Base-by-base conservation (phyloP, 768 basidiomycete genomes). In the Fomitopsis serialis region DNA sequence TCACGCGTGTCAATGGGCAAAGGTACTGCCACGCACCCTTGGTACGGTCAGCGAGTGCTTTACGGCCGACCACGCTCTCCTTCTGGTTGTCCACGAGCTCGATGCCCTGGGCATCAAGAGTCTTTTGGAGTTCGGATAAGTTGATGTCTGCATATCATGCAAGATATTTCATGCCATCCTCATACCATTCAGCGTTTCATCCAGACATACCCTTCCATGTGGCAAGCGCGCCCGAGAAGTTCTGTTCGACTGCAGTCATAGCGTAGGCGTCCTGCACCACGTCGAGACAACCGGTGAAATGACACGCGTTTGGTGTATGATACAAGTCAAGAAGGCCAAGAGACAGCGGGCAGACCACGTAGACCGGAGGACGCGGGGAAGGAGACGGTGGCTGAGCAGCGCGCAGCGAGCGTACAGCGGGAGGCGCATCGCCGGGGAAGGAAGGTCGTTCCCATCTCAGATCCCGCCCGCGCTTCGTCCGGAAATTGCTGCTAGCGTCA, bases 61-160 rank as follows among this genome's bases (percentile, higher is more conserved):
- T 99, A 42, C 97, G 80, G 10, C 94, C 94, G 2, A 99, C 78
- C 43, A 98, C 78, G 59, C 89, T 92, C 74, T 98, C 96, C 74
- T 98, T 99, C 77, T 98, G 95, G 72, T 95, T 95, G 77, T 98
- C 94, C 21, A 99, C 95, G 13, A 99, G 78, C 70, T 98, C 95
- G 32, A 98, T 78, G 3, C 94, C 95, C 56, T 98, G 96, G 6
- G 79, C 75, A 70, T 98, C 95, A 46, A 99, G 81, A 3, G 85
- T 87, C 74, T 92, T 95, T 72, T 98, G 96, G 24, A 98, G 76
- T 58, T 97, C 92, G 19, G 84, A 72, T 48, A 99, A 79, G 68
- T 90, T 87, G 63, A 99, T 89, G 58, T 85, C 93, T 97, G 60
- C 29, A 11, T 32, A 11, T 32, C 29, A 32, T 32, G 29, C 29